These are phyloP conservation scores for Pleurotus platypus DNA, from an alignment of 768 basidiomycete species.

Conservation along the genomic window DNA sequence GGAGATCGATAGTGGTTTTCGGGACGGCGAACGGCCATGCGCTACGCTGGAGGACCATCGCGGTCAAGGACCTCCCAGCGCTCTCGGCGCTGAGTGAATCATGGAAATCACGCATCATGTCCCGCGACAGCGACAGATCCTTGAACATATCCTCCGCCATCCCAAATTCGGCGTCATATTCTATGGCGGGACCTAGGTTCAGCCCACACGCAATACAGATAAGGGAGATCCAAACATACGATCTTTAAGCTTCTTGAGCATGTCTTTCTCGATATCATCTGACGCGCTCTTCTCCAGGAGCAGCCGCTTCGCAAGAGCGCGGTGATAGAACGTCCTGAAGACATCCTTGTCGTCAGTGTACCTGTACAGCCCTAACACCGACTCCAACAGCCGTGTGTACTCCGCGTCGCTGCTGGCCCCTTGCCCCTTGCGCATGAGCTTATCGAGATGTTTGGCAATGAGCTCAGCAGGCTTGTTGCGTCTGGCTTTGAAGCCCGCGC, in stretches of 20 bases:
- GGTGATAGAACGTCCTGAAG: conserved; percentile 89
- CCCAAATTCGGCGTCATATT: conserved; percentile 93
- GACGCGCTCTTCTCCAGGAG: conserved; percentile 82
- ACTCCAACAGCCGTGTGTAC: conserved; percentile 63
- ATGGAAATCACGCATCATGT: conserved; percentile 67
- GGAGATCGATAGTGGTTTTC: conserved; percentile 48
- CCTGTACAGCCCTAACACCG: conserved; percentile 70
- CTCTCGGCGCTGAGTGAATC: conserved; percentile 34
- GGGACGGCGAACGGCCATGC: conserved; percentile 79
- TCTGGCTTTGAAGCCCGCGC: conserved; percentile 67
- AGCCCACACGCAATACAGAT: neutral
- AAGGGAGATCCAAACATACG: conserved; percentile 30
- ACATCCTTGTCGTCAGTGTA: conserved; percentile 93
- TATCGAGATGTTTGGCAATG: conserved; percentile 89
- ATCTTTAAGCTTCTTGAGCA: conserved; percentile 84
- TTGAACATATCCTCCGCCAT: conserved; percentile 96
- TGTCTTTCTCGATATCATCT: conserved; percentile 80
- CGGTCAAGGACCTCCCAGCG: conserved; percentile 50
- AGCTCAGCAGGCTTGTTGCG: conserved; percentile 87
- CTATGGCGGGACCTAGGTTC: conserved; percentile 32
- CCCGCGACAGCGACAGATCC: conserved; percentile 75
- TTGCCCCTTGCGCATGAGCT: conserved; percentile 84
- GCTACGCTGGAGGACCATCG: conserved; percentile 83
- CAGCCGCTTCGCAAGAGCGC: conserved; percentile 82
- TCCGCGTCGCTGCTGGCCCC: conserved; percentile 57